phyloP scores from a whole-genome alignment of 2,329 filamentous ascomycete genomes.

The Alternaria metachromatica region DNA sequence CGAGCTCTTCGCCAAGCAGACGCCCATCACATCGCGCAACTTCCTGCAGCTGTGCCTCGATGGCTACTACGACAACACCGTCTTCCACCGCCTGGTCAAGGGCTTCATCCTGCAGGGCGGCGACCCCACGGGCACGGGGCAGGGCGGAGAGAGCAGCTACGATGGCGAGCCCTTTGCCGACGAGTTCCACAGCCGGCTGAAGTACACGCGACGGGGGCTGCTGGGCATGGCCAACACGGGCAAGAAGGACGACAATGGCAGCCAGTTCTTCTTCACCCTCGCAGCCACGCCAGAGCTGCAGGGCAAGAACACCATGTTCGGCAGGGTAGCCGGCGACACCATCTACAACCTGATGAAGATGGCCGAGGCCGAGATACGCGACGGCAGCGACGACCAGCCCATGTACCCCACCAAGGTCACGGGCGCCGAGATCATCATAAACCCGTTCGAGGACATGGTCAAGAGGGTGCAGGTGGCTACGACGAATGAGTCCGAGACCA shows the following conservation, averaged over 20 bases:
- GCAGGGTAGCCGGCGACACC: slow-evolving; percentile 87
- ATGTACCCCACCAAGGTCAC: slow-evolving; percentile 84
- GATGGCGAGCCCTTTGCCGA: slow-evolving; percentile 82
- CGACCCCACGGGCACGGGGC: slow-evolving; percentile 90
- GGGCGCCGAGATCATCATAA: slow-evolving; percentile 75
- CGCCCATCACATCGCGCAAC: slow-evolving; percentile 88
- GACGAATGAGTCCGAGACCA: slow-evolving; percentile 55
- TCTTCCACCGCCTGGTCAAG: slow-evolving; percentile 91
- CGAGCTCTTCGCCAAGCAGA: slow-evolving; percentile 94
- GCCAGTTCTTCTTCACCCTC: slow-evolving; percentile 96
- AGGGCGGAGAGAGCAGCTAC: slow-evolving; percentile 91
- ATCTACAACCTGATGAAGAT: slow-evolving; percentile 97
- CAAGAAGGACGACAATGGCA: slow-evolving; percentile 79
- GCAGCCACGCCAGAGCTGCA: slow-evolving; percentile 82
- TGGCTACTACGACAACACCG: slow-evolving; percentile 91
- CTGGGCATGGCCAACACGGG: slow-evolving; percentile 97
- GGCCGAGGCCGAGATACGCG: slow-evolving; percentile 80
- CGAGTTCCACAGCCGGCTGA: slow-evolving; percentile 89
- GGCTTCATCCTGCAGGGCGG: slow-evolving; percentile 95
- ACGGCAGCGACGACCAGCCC: slow-evolving; percentile 79
- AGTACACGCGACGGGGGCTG: slow-evolving; percentile 89
- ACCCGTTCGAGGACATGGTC: slow-evolving; percentile 83
- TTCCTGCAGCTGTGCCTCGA: slow-evolving; percentile 95
- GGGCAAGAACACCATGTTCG: slow-evolving; percentile 92
- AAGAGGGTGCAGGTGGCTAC: slow-evolving; percentile 67